Evolutionary conservation across 805 yeast genomes (phyloP).

Genomic region (Ogataea corticis): DNA sequence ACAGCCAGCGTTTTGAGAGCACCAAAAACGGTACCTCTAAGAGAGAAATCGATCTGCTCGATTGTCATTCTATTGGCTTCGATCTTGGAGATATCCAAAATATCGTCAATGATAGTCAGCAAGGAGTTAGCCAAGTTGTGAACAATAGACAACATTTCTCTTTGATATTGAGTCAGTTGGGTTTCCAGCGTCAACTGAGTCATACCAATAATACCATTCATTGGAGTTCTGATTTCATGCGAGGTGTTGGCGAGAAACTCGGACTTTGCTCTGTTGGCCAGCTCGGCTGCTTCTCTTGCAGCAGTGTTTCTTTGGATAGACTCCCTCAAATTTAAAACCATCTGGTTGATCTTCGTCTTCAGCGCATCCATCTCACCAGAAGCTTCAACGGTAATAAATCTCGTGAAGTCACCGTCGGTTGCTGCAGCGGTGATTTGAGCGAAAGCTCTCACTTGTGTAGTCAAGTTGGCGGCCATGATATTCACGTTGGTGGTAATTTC

Average conservation of each 20-base stretch:
- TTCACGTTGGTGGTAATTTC: slow-evolving; percentile 89
- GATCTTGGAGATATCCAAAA: slow-evolving; percentile 87
- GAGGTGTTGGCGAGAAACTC: slow-evolving; percentile 89
- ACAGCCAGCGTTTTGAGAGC: slow-evolving; percentile 88
- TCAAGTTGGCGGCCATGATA: slow-evolving; percentile 91
- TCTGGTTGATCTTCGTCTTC: slow-evolving; percentile 67
- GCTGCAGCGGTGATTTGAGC: slow-evolving; percentile 94
- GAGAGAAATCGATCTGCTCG: slow-evolving; percentile 82
- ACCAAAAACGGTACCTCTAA: slow-evolving; percentile 86
- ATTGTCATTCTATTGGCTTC: slow-evolving; percentile 94
- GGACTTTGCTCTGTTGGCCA: slow-evolving; percentile 85
- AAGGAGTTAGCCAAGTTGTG: slow-evolving; percentile 85
- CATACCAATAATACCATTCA: slow-evolving; percentile 93
- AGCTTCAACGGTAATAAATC: slow-evolving; percentile 89
- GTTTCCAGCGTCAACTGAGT: slow-evolving; percentile 87
- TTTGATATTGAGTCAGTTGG: slow-evolving; percentile 84
- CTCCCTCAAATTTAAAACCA: slow-evolving; percentile 84
- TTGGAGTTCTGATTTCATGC: slow-evolving; percentile 86
- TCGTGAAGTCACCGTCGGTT: slow-evolving; percentile 88
- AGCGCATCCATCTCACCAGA: slow-evolving; percentile 85
- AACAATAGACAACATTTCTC: slow-evolving; percentile 89
- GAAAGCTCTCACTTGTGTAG: slow-evolving; percentile 90
- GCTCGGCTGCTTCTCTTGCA: slow-evolving; percentile 91
- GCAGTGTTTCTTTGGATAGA: slow-evolving; percentile 90
- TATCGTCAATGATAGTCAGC: slow-evolving; percentile 85